Evolutionary conservation across 225 moss, liverwort and hornwort species (phyloP).

Genomic region (Asterella californica): DNA sequence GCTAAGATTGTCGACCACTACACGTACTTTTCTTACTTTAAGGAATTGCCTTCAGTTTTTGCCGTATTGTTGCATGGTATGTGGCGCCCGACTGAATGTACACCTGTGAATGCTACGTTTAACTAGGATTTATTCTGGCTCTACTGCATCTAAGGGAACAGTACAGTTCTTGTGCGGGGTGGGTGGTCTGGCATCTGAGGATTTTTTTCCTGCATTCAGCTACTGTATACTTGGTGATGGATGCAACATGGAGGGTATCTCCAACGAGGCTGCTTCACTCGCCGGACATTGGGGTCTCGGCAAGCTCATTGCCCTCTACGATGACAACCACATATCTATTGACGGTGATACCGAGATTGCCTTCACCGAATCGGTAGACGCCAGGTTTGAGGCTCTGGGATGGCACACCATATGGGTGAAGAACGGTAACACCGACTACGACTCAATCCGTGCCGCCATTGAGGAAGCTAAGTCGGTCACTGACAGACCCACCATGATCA

Average conservation of each 20-base stretch:
- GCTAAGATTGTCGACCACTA: slow-evolving; percentile 86
- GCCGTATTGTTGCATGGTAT: too few species aligned
- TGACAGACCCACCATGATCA: slow-evolving; percentile 90
- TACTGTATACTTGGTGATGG: slow-evolving; percentile 78
- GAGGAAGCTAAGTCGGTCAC: slow-evolving; percentile 89
- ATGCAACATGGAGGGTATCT: slow-evolving; percentile 90
- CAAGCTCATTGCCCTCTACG: slow-evolving; percentile 66
- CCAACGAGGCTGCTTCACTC: slow-evolving; percentile 87
- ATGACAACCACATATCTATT: slow-evolving; percentile 91
- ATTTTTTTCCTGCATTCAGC: slow-evolving; percentile 30
- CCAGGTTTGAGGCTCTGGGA: slow-evolving; percentile 60
- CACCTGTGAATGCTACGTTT: too few species aligned
- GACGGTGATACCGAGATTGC: slow-evolving; percentile 85
- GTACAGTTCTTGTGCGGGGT: too few species aligned
- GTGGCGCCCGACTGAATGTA: too few species aligned
- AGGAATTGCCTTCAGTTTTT: neutral
- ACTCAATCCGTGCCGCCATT: slow-evolving; percentile 78
- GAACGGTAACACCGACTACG: slow-evolving; percentile 80
- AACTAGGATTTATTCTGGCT: too few species aligned
- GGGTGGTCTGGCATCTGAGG: too few species aligned
- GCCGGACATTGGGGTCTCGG: slow-evolving; percentile 98
- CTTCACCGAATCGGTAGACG: slow-evolving; percentile 74
- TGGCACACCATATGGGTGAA: slow-evolving; percentile 76
- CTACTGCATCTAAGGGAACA: too few species aligned
- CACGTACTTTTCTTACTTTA: slow-evolving; percentile 45